Evolutionary conservation across 345 rosid species (phyloP).

Genomic region (Hypericum androsaemum): DNA sequence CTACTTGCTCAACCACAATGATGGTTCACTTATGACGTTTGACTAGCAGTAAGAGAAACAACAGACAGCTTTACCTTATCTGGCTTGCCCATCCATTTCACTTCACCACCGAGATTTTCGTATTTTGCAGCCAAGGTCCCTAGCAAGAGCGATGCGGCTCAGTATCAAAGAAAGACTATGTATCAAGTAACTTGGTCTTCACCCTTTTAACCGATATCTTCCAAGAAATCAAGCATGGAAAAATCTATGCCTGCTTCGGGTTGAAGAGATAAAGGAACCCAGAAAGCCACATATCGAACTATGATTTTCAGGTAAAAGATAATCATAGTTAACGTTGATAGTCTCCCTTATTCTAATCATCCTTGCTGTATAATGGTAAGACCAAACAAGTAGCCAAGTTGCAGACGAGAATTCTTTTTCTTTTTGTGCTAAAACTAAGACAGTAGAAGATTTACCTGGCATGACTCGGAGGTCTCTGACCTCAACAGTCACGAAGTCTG

Average conservation of each 20-base stretch:
- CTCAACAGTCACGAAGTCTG: conserved; percentile 88
- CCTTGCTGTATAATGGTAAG: too few relatives aligned
- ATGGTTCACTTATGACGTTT: too few relatives aligned
- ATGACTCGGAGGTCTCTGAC: conserved; percentile 69
- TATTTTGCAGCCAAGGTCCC: conserved; percentile 78
- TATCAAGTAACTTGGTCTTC: not conserved
- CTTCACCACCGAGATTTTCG: conserved; percentile 86
- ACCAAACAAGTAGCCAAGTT: not conserved
- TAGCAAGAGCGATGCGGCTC: conserved; percentile 11
- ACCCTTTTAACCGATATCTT: too few relatives aligned
- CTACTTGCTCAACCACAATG: too few relatives aligned
- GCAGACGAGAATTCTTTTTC: not conserved
- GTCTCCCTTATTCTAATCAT: too few relatives aligned
- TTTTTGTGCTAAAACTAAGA: not conserved
- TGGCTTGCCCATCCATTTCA: conserved; percentile 97
- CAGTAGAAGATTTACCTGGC: conserved; percentile 54
- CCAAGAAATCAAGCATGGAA: too few relatives aligned
- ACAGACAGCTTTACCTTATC: conserved; percentile 41
- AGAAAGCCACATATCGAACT: too few relatives aligned
- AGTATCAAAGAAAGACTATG: not conserved
- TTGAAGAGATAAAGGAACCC: too few relatives aligned
- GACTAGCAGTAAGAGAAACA: not conserved
- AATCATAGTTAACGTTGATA: too few relatives aligned
- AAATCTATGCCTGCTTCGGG: too few relatives aligned
- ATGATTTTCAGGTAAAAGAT: too few relatives aligned